These are phyloP conservation scores for Fragaria ananassa DNA, from an alignment of 306 rosid species.

Conservation along the genomic window DNA sequence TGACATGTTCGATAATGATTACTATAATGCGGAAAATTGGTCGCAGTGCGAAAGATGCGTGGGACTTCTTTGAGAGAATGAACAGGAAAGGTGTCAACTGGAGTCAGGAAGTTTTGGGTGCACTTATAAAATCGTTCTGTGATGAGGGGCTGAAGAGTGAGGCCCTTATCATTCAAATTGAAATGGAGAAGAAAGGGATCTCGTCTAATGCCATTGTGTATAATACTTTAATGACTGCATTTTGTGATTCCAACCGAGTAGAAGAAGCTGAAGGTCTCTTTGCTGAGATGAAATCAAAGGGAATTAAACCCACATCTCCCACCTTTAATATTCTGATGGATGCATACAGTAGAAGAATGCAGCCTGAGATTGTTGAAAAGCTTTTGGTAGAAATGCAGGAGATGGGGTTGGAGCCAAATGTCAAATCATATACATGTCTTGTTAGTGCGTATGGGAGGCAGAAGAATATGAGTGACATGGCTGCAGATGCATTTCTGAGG, in stretches of 20 bases:
- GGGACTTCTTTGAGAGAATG: conserved; percentile 88
- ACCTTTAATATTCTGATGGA: conserved; percentile 72
- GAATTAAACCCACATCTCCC: conserved; percentile 60
- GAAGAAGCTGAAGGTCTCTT: conserved; percentile 94
- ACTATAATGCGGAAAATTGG: conserved; percentile 69
- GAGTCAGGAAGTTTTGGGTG: conserved; percentile 75
- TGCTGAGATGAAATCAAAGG: conserved; percentile 72
- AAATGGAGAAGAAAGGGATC: conserved; percentile 74
- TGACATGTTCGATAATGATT: conserved; percentile 76
- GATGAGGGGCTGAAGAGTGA: conserved; percentile 71
- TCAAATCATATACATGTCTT: conserved; percentile 69
- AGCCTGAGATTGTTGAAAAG: conserved; percentile 77
- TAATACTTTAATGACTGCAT: conserved; percentile 75
- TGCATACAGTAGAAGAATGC: conserved; percentile 82
- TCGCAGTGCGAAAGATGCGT: conserved; percentile 68
- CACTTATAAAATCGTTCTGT: conserved; percentile 72
- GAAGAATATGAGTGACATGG: conserved; percentile 75
- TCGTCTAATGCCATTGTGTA: conserved; percentile 61
- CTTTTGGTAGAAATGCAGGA: conserved; percentile 77
- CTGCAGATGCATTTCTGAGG: conserved; percentile 79
- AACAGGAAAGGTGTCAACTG: conserved; percentile 77
- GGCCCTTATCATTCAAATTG: conserved; percentile 74
- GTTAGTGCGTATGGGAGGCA: conserved; percentile 82
- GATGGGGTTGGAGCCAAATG: conserved; percentile 68
- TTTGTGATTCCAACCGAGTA: conserved; percentile 55